Base-by-base conservation (phyloP, 2,329 filamentous ascomycete genomes). In the Fusarium buharicum region DNA sequence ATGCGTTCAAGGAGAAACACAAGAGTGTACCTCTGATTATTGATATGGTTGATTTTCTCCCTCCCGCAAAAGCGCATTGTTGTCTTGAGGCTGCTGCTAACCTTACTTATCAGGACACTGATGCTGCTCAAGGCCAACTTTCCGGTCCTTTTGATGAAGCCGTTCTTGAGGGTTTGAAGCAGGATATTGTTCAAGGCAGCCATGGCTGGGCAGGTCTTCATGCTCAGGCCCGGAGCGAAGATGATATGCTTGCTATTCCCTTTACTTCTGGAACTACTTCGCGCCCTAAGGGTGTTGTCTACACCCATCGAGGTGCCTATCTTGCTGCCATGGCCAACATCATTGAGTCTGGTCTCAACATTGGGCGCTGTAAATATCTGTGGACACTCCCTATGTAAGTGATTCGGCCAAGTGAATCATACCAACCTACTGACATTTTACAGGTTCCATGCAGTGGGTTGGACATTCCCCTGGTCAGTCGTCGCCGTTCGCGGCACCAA, bases 181-280 rank as follows among this genome's bases (percentile, higher is more conserved):
- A 90, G 74, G 95, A 98, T 73, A 73, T 73, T 2, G 78, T 84
- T n/a, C 84, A 79, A 6, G 91, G 90, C 3, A 74, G 72, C 24
- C 84, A 85, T 44, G 92, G 91, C 18, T 99, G 95, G 94, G 82
- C 82, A 13, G 91, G 86, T 1, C 82, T 98, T 20, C 84, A 91
- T 60, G 82, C 86, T 2, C 88, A 93, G 65, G 84, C 85, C 4
- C 79, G 82, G 1, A 84, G 92, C 68, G 95, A 99, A 74, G 90
- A 97, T 66, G 87, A 87, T 58, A 84, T 92, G 67, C 84, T 98
- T 59, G 92, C 93, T 4, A 86, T 99, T 51, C 92, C 94, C 1
- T 98, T 98, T 75, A 99, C 95, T 0, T 95, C 90, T 24, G 94
- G 94, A 4, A 98, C 95, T 1, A 98, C 95, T 0, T 93, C 93